These are phyloP conservation scores for Blastobotrys capitulatus DNA, from an alignment of 1,139 yeast genomes.

Conservation along the genomic window DNA sequence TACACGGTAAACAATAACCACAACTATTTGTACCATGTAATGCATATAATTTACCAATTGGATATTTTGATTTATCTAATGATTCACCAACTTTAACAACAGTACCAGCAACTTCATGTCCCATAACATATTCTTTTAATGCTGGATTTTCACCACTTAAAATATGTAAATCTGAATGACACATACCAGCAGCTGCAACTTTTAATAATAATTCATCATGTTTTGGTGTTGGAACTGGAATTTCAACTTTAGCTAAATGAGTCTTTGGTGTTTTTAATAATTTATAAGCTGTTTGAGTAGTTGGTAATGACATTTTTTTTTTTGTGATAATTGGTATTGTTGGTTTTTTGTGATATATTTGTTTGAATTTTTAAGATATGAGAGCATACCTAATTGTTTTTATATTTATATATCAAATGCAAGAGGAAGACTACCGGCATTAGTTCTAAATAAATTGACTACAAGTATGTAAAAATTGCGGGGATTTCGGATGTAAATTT, in stretches of 20 bases:
- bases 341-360: neutral
- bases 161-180: conserved; percentile 48
- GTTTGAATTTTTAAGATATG: no score
- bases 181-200: conserved; percentile 49
- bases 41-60: conserved; percentile 38
- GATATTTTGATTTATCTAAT: conserved; percentile 27
- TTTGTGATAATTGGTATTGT: no score
- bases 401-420: no score
- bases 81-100: conserved; percentile 39
- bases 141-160: conserved; percentile 18
- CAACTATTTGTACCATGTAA: conserved; percentile 39
- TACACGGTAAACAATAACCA: conserved; percentile 41
- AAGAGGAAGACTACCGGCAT: no score
- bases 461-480: no score
- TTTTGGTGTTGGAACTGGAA: conserved; percentile 40
- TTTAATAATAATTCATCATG: conserved; percentile 40
- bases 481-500: no score
- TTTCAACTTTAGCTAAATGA: conserved; percentile 7
- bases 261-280: neutral
- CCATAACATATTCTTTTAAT: conserved; percentile 40
- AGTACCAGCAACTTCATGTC: conserved; percentile 51
- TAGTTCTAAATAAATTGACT: no score
- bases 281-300: neutral
- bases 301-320: conserved; percentile 1
- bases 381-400: no score